Base-by-base conservation (phyloP, 441 rosid genomes). In the Mallotus repandus region DNA sequence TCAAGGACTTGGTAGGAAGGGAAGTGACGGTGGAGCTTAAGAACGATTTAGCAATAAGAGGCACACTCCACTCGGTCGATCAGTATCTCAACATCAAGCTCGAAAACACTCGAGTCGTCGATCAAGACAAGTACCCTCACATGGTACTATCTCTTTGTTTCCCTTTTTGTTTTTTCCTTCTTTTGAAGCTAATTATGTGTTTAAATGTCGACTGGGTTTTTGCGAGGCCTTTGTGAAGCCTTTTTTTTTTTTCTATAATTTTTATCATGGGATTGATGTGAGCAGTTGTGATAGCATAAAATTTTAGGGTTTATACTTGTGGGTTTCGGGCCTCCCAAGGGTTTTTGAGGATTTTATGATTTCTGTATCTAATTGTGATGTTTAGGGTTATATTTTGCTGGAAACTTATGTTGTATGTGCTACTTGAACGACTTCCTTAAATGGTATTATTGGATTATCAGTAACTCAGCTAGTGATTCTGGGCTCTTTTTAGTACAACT, bases 61-160 rank as follows among this genome's bases (percentile, higher is more conserved):
- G 99, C 63, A 96, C 98, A 15, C 97, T 93, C 68, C 99, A 96
- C 75, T 96, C 99, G 5, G 99, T 96, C 16, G 99, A 96, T 85
- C 99, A 96, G 78, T 96, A 96, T 82, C 97, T 96, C 59, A 96
- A 96, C 76, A 96, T 96, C 88, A 96, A 96, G 87, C 98, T 96
- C 46, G 98, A 96, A 92, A 96, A 93, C 78, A 96, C 99, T 68
- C 89, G 97, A 75, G 99, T 93, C 80, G 98, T 96, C 76, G 99
- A 96, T 84, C 97, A 93, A 73, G 99, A 96, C 89, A 91, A 93
- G 87, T 88, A 91, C 77, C 99, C 98, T 77, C 98, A 96, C 88
- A 96, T 96, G 99, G 98, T 96, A 86, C 49, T 13, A 11, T 16
- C 35, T 59, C 10, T 15, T 15, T n/a, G 21, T 66, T 50, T 56